Base-by-base conservation (phyloP, 164 flowering plant genomes). In the Litsea cubeba region DNA sequence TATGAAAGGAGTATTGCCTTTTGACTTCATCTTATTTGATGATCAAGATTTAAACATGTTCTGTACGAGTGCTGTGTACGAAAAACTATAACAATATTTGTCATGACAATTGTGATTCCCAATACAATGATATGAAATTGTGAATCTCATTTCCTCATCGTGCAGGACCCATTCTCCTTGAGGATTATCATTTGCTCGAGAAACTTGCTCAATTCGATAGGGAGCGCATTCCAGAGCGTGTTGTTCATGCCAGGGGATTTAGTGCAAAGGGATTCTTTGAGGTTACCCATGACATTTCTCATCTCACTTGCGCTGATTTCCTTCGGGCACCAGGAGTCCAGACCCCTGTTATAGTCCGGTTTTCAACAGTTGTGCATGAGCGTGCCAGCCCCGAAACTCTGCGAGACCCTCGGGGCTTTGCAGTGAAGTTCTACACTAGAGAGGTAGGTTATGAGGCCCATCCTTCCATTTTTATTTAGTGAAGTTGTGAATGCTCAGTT, bases 251-350 rank as follows among this genome's bases (percentile, higher is more conserved):
- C 75, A 89, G 99, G 83, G 99, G 99, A 82, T 94, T 96, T 65
- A 93, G 98, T 88, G 99, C 98, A 54, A 95, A 95, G 85, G 99
- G 99, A 0, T 95, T 95, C 81, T 95, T 95, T 82, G 99, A 95
- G 83, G 98, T 90, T 74, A 95, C 99, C 51, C 98, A 93, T 82
- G 98, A 95, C 72, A 82, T 95, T 57, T 83, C 98, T 71, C 79
- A 90, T 75, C 97, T 95, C 58, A 85, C 94, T 17, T 93, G 98
- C 81, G 99, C 99, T 67, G 99, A 95, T 79, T 93, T 95, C 80
- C 93, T 93, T 64, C 87, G 98, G 18, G 94, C 96, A 68, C 98
- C 99, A 22, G 99, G 99, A 57, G 98, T 92, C 60, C 99, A 95
- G 77, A 95, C 99, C 28, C 97, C 98, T 63, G 85, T 93, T 51